Evolutionary conservation across 768 basidiomycete genomes (phyloP), one percentile per base, ranked within the genome.

Genomic region (Termitomyces heimii): DNA sequence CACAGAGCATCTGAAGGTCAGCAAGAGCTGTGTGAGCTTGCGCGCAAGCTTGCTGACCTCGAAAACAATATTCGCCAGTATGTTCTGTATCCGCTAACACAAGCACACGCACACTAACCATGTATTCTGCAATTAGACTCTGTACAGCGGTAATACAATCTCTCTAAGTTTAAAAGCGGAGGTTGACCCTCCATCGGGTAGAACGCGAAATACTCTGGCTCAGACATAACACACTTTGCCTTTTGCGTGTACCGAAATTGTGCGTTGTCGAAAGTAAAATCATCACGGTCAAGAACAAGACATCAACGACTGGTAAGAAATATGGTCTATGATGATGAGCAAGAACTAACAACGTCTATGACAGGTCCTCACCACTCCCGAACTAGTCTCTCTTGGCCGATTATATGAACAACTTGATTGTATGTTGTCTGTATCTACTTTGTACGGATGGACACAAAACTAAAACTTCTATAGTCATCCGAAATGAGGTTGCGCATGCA

Each of bases 401-500:
- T 61, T 70, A 4, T 73, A 75, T 50, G 73, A 75, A 40, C 68
- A 71, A 42, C 56, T 69, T 35, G 74, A 76, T 56, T 62, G 74
- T 73, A 60, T 31, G 70, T 63, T 5, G 18, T 29, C n/a, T 44
- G 2, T 22, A 6, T 54, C 12, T 7, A 22, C 18, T 49, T 26
- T 22, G n/a, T 12, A 51, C 8, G 14, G 0, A 42, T 31, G 10
- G 46, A n/a, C 37, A 44, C 8, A 7, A 29, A 37, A 37, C 56
- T 48, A 8, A 50, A 35, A 44, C 53, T 58, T 49, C 50, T 63
- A 28, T 52, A 81, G 80, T 69, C 50, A 75, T 73, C 55, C 72
- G 73, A 55, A 78, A 73, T 56, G 77, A 78, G 61, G 69, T 80
- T 16, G 75, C 76, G 9, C 78, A 81, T 63, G 76, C 76, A 4